Evolutionary conservation across 2,329 filamentous ascomycete species (phyloP).

Genomic region (Aureobasidium leucospermi): DNA sequence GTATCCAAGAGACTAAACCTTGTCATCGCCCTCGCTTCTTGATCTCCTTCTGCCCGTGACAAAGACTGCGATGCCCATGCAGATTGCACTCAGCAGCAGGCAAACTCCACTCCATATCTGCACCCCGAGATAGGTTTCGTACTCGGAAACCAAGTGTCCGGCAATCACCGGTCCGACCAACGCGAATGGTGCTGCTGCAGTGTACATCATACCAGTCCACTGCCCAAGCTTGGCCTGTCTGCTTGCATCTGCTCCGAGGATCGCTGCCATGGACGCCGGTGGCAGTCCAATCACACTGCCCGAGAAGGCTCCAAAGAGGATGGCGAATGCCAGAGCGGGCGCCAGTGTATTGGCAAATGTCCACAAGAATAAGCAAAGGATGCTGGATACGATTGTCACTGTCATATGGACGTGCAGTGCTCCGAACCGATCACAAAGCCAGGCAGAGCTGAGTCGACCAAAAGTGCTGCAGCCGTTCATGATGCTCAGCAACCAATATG

Average conservation of each 20-base stretch:
- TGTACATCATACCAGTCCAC: conserved; percentile 49
- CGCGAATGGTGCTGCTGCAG: conserved; percentile 36
- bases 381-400: conserved; percentile 34
- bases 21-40: neutral
- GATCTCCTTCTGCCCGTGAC: conserved; percentile 6
- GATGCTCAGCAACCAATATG: conserved; percentile 42
- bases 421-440: conserved; percentile 38
- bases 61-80: conserved; percentile 30
- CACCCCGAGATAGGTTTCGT: conserved; percentile 36
- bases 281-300: conserved; percentile 45
- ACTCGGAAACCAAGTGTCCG: conserved; percentile 38
- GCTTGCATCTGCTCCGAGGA: conserved; percentile 30
- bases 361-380: conserved; percentile 41
- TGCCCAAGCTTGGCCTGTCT: conserved; percentile 39
- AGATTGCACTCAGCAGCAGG: conserved; percentile 34
- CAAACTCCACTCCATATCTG: conserved; percentile 41
- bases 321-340: conserved; percentile 40
- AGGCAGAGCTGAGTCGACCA: conserved; percentile 39
- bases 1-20: neutral
- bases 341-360: conserved; percentile 30
- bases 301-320: conserved; percentile 42
- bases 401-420: conserved; percentile 40
- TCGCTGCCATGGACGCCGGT: conserved; percentile 41
- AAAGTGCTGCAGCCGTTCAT: conserved; percentile 44
- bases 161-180: conserved; percentile 42